These are phyloP conservation scores for Xylariaceae sp. DNA, from an alignment of 2,329 filamentous ascomycete species.

Conservation along the genomic window DNA sequence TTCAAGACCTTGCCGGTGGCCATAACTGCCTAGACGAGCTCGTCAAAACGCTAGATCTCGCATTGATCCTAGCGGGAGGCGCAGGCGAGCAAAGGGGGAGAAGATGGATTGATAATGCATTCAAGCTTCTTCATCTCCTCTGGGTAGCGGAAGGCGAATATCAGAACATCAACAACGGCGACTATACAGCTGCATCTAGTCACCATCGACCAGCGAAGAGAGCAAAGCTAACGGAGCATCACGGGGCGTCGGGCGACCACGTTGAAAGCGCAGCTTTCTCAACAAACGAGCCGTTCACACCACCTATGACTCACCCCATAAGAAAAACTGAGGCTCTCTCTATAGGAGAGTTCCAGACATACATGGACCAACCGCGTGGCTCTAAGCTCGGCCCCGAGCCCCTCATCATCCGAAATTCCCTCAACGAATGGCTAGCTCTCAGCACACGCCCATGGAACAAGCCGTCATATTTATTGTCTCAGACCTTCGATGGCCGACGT, in stretches of 20 bases:
- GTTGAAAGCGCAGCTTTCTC: slow-evolving; percentile 40
- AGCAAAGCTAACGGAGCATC: slow-evolving; percentile 16
- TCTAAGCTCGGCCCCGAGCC: slow-evolving; percentile 58
- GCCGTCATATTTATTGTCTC: slow-evolving; percentile 74
- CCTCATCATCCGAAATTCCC: slow-evolving; percentile 71
- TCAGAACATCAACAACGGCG: not conserved
- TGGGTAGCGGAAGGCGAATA: slow-evolving; percentile 7
- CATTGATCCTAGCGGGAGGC: slow-evolving; percentile 76
- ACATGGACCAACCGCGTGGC: slow-evolving; percentile 57
- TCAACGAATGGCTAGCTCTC: slow-evolving; percentile 80
- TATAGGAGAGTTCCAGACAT: slow-evolving; percentile 66
- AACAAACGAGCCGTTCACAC: slow-evolving; percentile 48
- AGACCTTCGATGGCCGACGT: slow-evolving; percentile 77
- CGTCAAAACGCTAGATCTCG: slow-evolving; percentile 74
- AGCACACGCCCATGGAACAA: slow-evolving; percentile 71
- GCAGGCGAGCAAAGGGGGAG: slow-evolving; percentile 58
- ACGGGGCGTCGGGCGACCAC: not conserved
- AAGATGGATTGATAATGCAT: slow-evolving; percentile 57
- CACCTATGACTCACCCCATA: slow-evolving; percentile 51
- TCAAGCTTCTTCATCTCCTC: slow-evolving; percentile 49
- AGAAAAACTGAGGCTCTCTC: slow-evolving; percentile 53
- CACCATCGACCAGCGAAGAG: slow-evolving; percentile 29
- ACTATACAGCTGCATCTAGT: not conserved
- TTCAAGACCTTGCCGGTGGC: slow-evolving; percentile 22
- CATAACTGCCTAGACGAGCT: slow-evolving; percentile 55